Evolutionary conservation across 176 grass and related monocot species (phyloP), one percentile per base, ranked within the genome.

Genomic region (Zizania latifolia): DNA sequence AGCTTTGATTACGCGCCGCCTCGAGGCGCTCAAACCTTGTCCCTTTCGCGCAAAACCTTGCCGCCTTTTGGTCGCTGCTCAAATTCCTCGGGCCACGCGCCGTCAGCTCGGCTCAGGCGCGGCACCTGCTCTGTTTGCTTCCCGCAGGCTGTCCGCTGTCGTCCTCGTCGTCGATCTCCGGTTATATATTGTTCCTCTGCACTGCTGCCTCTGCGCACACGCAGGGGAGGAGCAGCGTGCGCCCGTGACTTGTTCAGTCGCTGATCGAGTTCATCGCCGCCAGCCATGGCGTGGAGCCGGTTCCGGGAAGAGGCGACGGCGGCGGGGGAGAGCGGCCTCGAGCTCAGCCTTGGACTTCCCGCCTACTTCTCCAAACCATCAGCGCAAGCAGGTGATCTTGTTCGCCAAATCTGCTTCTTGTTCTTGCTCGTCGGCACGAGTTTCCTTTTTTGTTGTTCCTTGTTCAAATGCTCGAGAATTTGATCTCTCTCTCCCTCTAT

Each of bases 301-400:
- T 81, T 92, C 59, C 74, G 82, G 12, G 76, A n/a, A n/a, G n/a
- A n/a, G n/a, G n/a, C n/a, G n/a, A n/a, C n/a, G n/a, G n/a, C n/a
- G n/a, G n/a, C n/a, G n/a, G n/a, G n/a, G n/a, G n/a, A 89, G 69
- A 93, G 76, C 63, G 82, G 82, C 38, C 89, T 92, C 8, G 90
- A 90, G 82, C 87, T 92, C 36, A 81, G 93, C 56, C 81, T 96
- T 2, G 89, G 81, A 1, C 81, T 88, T 7, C 93, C 93, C 29
- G 83, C 86, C 16, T 88, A 88, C 86, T 88, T 79, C 75, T 22
- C 62, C 40, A 83, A 74, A 33, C 51, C 84, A 0, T 53, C 57
- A 5, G 71, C 21, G 10, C 70, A 69, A 43, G 74, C 81, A 59
- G 48, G 22, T 4, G 65, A 76, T 66, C 2, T 81, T 75, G 80